Percentiles rank a stretch among this genome's conserved stretches.
These are phyloP conservation scores for Glebionis coronaria DNA, from an alignment of 129 eudicot species.

Conservation along the genomic window DNA sequence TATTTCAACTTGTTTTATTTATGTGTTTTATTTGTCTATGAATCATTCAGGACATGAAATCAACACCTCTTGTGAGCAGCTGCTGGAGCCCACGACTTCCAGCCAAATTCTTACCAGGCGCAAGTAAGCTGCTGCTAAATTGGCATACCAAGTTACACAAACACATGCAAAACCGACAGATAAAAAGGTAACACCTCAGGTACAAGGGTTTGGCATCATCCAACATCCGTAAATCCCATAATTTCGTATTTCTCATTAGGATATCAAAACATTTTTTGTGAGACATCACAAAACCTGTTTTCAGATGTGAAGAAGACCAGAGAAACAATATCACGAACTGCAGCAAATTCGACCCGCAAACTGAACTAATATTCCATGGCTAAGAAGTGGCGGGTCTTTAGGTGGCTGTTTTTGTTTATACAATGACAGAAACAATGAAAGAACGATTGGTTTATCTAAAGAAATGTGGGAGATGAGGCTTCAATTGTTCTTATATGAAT, in stretches of 20 bases:
- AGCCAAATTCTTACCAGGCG: slow-evolving; percentile 41
- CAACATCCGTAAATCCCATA: slow-evolving; percentile 19
- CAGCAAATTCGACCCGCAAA: slow-evolving; percentile 51
- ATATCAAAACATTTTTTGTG: slow-evolving; percentile 26
- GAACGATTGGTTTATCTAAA: no score
- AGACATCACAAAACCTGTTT: slow-evolving; percentile 13
- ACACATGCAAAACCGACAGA: not conserved
- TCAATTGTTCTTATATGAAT: no score
- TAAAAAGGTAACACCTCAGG: not conserved
- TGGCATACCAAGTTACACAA: not conserved
- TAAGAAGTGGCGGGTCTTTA: slow-evolving; percentile 34
- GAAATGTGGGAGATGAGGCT: no score
- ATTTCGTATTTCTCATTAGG: slow-evolving; percentile 23
- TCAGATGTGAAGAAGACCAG: slow-evolving; percentile 65
- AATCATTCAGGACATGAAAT: slow-evolving; percentile 7
- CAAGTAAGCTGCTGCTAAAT: not conserved
- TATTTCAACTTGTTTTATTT: no score
- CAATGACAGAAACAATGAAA: no score
- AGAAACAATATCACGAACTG: slow-evolving; percentile 45
- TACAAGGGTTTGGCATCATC: slow-evolving; percentile 25
- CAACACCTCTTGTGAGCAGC: slow-evolving; percentile 61
- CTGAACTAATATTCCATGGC: slow-evolving; percentile 63
- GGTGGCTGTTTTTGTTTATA: slow-evolving; percentile 58
- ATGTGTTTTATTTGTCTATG: no score
- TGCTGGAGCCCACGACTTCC: slow-evolving; percentile 19